Percentiles rank a stretch among this genome's conserved stretches.
phyloP scores from a whole-genome alignment of 257 asterid species.

The Rehmannia glutinosa region DNA sequence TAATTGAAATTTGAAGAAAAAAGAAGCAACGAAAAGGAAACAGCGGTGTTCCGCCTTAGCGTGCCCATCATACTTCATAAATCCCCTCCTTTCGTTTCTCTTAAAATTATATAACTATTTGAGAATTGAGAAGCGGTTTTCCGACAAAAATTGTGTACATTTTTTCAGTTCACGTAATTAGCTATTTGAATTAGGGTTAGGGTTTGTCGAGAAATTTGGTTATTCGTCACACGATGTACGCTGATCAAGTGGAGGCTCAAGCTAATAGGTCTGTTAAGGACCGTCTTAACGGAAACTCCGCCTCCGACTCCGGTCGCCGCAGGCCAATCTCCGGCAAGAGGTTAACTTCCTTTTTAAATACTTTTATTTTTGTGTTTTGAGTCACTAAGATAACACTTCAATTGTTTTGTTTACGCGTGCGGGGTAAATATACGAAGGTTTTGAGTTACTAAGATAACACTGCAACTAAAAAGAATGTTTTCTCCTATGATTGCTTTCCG shows the following conservation, averaged over 20 bases:
- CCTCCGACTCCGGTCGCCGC: constrained; percentile 48
- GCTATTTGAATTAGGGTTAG: constrained; percentile 26
- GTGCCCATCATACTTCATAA: too few species aligned
- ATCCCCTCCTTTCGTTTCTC: too few species aligned
- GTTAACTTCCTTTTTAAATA: constrained; percentile 23
- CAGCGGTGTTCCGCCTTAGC: too few species aligned
- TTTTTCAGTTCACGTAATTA: not conserved
- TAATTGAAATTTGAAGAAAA: too few species aligned
- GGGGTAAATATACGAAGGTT: not conserved
- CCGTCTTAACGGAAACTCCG: constrained; percentile 56
- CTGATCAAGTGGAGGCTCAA: constrained; percentile 79
- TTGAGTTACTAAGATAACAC: too few species aligned
- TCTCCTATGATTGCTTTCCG: not conserved
- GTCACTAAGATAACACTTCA: not conserved
- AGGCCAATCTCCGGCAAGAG: constrained; percentile 62
- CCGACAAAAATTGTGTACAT: not conserved
- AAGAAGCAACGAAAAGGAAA: too few species aligned
- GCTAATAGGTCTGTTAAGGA: constrained; percentile 63
- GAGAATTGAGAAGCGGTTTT: too few species aligned
- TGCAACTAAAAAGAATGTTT: not conserved
- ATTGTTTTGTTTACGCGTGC: not conserved
- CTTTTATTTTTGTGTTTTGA: not conserved
- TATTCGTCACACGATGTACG: constrained; percentile 45
- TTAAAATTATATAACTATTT: too few species aligned
- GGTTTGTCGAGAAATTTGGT: constrained; percentile 18